Conservation (phyloP, 805 yeast species). For the Yamadazyma phyllophila region DNA sequence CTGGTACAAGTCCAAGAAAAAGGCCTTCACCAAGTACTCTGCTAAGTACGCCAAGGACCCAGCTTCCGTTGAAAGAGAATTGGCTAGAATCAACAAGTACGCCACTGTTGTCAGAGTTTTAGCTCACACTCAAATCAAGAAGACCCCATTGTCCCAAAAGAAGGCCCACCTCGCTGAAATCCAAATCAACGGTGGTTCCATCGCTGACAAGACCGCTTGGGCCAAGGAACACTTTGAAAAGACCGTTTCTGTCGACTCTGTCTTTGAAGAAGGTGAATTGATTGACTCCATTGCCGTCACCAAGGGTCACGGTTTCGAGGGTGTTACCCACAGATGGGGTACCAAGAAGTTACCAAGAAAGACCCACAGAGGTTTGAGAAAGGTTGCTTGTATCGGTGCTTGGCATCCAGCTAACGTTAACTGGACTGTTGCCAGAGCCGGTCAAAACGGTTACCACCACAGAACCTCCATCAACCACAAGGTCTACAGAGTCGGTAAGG, state of each 20-base stretch:
- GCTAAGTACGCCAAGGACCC: constrained; percentile 94
- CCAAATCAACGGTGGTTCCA: constrained; percentile 99
- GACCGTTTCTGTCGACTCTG: constrained; percentile 93
- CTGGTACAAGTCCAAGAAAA: constrained; percentile 99
- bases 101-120: constrained; percentile 97
- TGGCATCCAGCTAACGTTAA: constrained; percentile 99
- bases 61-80: constrained; percentile 87
- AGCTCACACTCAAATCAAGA: constrained; percentile 99
- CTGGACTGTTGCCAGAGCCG: constrained; percentile 99
- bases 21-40: constrained; percentile 99
- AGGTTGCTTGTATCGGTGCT: constrained; percentile 99
- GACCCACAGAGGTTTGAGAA: constrained; percentile 99
- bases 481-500: constrained; percentile 99
- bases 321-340: constrained; percentile 99
- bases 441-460: constrained; percentile 99
- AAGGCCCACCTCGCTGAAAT: constrained; percentile 99
- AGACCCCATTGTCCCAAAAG: constrained; percentile 99
- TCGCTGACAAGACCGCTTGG: constrained; percentile 97
- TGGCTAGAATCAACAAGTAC: constrained; percentile 98
- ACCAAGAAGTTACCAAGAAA: constrained; percentile 99
- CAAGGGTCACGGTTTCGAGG: constrained; percentile 99
- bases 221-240: constrained; percentile 99
- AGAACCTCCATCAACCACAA: constrained; percentile 99
- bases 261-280: constrained; percentile 98
- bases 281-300: constrained; percentile 98